Conservation (phyloP, 2,329 filamentous ascomycete genomes). For the Didymella arachidicola region DNA sequence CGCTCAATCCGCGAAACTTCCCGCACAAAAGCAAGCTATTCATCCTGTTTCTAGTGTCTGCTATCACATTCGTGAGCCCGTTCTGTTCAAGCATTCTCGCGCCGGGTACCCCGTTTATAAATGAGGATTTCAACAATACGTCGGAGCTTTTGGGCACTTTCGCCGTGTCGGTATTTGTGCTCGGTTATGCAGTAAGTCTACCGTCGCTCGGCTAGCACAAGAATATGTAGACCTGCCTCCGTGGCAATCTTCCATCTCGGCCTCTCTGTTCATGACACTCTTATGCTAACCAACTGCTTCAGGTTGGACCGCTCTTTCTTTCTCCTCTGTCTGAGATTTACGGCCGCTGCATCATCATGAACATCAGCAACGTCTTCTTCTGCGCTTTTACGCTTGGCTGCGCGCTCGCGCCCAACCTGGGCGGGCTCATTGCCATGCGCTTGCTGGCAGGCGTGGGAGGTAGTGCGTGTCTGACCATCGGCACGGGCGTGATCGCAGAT, state of each 20-base stretch:
- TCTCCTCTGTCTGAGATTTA: conserved; percentile 49
- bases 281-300: conserved; percentile 19
- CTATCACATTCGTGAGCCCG: conserved; percentile 48
- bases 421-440: conserved; percentile 47
- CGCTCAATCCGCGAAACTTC: conserved; percentile 46
- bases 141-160: conserved; percentile 43
- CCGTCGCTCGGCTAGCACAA: not conserved
- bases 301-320: conserved; percentile 43
- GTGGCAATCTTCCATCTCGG: not conserved
- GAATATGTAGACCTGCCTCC: not conserved
- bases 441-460: conserved; percentile 44
- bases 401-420: conserved; percentile 46
- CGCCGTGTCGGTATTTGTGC: conserved; percentile 46
- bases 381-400: conserved; percentile 59
- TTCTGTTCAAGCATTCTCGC: conserved; percentile 49
- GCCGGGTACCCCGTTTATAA: conserved; percentile 44
- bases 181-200: conserved; percentile 43
- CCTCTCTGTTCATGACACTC: not conserved
- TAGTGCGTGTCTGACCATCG: conserved; percentile 40
- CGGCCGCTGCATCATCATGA: conserved; percentile 43
- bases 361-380: conserved; percentile 58
- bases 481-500: conserved; percentile 47
- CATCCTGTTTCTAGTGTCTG: conserved; percentile 37
- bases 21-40: conserved; percentile 37
- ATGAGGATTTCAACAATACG: conserved; percentile 43